Conservation (phyloP, 192 early-diverging fungal species). For the Funneliformis geosporum region DNA sequence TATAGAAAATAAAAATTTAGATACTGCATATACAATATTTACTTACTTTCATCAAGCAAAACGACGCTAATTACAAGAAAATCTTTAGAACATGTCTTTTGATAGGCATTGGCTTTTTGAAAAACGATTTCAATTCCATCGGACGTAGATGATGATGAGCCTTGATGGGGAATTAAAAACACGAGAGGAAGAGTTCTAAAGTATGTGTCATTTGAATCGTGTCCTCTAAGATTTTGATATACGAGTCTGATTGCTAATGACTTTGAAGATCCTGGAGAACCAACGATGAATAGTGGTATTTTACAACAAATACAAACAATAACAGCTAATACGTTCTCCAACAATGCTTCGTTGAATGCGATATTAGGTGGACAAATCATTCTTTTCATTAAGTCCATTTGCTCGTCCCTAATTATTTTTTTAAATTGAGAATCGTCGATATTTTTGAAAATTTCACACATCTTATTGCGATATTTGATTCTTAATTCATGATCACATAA, state of each 20-base stretch:
- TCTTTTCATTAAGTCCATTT: constrained; percentile 22
- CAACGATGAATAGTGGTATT: constrained; percentile 28
- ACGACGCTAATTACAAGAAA: constrained; percentile 31
- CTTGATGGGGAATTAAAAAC: constrained; percentile 36
- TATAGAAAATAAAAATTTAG: too few relatives aligned
- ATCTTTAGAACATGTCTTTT: constrained; percentile 26
- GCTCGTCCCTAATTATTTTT: constrained; percentile 18
- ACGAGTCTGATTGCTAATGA: constrained; percentile 31
- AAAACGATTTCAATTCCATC: constrained; percentile 36
- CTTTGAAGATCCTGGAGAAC: constrained; percentile 32
- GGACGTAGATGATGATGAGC: constrained; percentile 36
- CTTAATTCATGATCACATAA: constrained; percentile 20
- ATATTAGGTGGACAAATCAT: constrained; percentile 20
- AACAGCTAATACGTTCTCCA: constrained; percentile 32
- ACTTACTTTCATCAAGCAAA: constrained; percentile 33
- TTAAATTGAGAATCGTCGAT: neutral
- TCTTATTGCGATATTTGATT: constrained; percentile 6
- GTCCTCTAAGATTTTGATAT: constrained; percentile 33
- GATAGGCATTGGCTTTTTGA: constrained; percentile 28
- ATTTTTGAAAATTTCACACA: constrained; percentile 1
- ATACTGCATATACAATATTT: too few relatives aligned
- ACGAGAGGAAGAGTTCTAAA: constrained; percentile 28
- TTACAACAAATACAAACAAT: constrained; percentile 23
- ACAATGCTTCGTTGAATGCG: constrained; percentile 26
- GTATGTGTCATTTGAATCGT: constrained; percentile 30